Conservation (phyloP, 2,329 filamentous ascomycete species). For the Sporothrix humicola region DNA sequence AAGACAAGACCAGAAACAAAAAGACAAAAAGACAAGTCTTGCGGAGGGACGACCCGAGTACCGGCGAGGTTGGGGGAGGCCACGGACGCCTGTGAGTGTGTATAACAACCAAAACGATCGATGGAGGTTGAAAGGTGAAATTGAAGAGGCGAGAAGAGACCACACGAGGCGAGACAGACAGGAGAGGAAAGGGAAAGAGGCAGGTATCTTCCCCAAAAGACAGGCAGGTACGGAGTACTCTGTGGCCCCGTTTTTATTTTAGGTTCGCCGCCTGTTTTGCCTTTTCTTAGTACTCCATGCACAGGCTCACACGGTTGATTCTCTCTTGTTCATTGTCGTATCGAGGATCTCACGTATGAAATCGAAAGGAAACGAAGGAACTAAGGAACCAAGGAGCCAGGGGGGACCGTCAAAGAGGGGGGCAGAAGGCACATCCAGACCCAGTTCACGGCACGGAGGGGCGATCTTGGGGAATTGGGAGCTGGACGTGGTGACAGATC, state of each 20-base stretch:
- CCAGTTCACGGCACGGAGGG: neutral
- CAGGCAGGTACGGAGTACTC: neutral
- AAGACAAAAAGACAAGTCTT: neutral
- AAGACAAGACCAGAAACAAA: neutral
- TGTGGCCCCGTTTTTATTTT: conserved; percentile 15
- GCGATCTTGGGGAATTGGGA: neutral
- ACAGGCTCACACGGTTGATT: neutral
- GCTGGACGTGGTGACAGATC: neutral
- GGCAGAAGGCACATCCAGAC: conserved; percentile 1
- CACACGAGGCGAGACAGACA: neutral
- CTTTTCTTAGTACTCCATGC: neutral
- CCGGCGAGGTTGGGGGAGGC: conserved; percentile 12
- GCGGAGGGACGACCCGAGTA: conserved; percentile 10
- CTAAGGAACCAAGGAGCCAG: neutral
- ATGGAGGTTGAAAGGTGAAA: neutral
- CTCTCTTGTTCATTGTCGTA: conserved; percentile 21
- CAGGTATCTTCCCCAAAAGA: neutral
- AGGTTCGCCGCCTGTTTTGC: neutral
- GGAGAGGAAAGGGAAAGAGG: neutral
- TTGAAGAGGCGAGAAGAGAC: neutral
- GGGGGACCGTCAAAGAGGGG: neutral
- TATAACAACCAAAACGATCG: conserved; percentile 8
- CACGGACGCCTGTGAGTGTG: neutral
- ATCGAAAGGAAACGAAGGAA: neutral
- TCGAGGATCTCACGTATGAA: conserved; percentile 21